Evolutionary conservation across 169 alveolate genomes (phyloP), one percentile per base, ranked within the genome.

Genomic region (Condylostoma magnum): DNA sequence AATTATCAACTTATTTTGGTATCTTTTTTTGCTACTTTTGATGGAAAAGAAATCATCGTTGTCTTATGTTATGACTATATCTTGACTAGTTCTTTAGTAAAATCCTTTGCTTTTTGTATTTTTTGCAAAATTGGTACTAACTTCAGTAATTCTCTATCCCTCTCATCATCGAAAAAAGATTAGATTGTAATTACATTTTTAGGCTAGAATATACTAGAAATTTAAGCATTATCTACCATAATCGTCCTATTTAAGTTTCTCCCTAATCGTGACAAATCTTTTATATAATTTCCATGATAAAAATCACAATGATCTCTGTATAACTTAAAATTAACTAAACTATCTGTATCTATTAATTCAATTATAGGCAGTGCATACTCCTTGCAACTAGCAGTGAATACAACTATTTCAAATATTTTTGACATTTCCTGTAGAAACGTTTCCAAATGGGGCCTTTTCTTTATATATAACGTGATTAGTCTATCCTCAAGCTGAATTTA

Each of bases 341-440:
- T 70, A 46, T 79, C 68, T 22, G 80, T 54, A 71, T 93, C 97
- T 36, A 93, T 67, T 52, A 81, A 55, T 72, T 88, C 87, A 22
- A 89, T 55, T 28, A 87, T 87, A 82, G 89, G 86, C 70, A 88
- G 94, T 34, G 97, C 97, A 72, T 93, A 93, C 57, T 86, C 94
- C 38, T 89, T 69, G 2, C 87, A 74, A 1, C 95, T 94, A n/a
- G 97, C 97, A 10, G 97, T 92, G 66, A 89, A 92, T 5, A 91
- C 82, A 0, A 90, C 90, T 18, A 92, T 82, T 76, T 92, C 95
- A 75, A 79, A 92, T 20, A 80, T 36, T 47, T 80, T 46, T 44
- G 78, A 30, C 80, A 90, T 78, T 48, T 84, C 87, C 38, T 75
- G 53, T 28, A 92, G 70, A 78, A 92, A 89, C 46, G 79, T 73